Percentiles rank a stretch among this genome's conserved stretches.
Evolutionary conservation across 352 stramenopile species (phyloP).

Genomic region (Globisporangium echinulatum): DNA sequence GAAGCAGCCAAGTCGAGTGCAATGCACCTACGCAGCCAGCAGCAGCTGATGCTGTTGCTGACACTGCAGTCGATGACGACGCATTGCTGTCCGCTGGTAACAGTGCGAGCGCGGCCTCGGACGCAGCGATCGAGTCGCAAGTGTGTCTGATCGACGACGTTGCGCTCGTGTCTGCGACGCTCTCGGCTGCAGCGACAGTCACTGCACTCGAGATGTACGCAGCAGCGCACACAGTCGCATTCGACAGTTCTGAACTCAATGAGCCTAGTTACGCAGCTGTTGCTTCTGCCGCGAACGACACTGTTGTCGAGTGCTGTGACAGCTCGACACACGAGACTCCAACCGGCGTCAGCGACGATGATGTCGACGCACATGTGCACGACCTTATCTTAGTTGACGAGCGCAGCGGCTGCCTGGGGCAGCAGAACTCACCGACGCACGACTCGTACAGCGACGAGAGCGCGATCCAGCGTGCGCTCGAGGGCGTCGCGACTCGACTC

Average conservation of each 20-base stretch:
- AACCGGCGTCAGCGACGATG: too few relatives aligned
- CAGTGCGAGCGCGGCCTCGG: too few relatives aligned
- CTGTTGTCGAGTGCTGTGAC: too few relatives aligned
- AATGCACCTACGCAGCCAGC: too few relatives aligned
- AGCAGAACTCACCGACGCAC: conserved; percentile 6
- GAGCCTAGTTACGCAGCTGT: background rate
- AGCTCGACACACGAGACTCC: background rate
- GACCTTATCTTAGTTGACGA: too few relatives aligned
- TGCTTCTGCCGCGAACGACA: background rate
- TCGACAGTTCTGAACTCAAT: background rate
- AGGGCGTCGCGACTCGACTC: background rate
- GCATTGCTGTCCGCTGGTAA: too few relatives aligned
- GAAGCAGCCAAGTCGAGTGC: too few relatives aligned
- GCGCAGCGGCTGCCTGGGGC: background rate
- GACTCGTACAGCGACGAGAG: conserved; percentile 4
- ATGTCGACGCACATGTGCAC: background rate
- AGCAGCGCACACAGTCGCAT: background rate
- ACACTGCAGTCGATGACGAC: too few relatives aligned
- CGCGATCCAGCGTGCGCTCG: background rate
- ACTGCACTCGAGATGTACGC: conserved; percentile 7
- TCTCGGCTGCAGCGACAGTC: conserved; percentile 3
- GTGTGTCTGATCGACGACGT: conserved; percentile 4
- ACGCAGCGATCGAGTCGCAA: too few relatives aligned
- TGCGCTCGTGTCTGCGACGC: background rate
- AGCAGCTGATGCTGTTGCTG: too few relatives aligned